These are phyloP conservation scores for Akanthomyces lecanii DNA, from an alignment of 2,329 filamentous ascomycete species.

Conservation along the genomic window DNA sequence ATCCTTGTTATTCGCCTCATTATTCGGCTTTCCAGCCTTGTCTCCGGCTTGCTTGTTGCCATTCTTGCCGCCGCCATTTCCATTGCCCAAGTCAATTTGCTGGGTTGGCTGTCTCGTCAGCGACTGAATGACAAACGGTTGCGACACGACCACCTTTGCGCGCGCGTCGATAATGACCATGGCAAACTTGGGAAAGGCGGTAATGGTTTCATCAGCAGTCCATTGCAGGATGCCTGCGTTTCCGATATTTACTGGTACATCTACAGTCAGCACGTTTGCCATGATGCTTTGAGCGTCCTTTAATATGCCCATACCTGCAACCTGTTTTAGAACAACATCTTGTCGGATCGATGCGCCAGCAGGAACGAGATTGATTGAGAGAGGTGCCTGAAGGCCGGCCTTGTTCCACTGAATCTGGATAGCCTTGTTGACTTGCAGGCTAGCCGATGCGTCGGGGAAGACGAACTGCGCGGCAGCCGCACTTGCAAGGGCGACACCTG, in stretches of 20 bases:
- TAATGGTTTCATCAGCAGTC: conserved; percentile 22
- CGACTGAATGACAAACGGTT: conserved; percentile 18
- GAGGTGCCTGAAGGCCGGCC: conserved; percentile 21
- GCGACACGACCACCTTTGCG: conserved; percentile 17
- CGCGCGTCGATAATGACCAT: conserved; percentile 23
- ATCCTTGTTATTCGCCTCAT: neutral
- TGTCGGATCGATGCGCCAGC: conserved; percentile 18
- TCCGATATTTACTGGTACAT: conserved; percentile 20
- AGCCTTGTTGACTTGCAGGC: conserved; percentile 16
- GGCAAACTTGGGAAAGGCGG: conserved; percentile 22
- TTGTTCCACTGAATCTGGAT: conserved; percentile 23
- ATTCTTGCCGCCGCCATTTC: conserved; percentile 9
- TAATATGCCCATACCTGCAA: conserved; percentile 19
- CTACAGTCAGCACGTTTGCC: neutral
- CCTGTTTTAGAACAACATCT: conserved; percentile 22
- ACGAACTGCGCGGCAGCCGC: conserved; percentile 19
- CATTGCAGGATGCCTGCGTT: conserved; percentile 23
- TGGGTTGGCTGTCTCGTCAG: conserved; percentile 7
- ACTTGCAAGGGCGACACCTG: neutral
- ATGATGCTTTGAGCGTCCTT: too few relatives aligned
- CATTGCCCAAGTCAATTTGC: conserved; percentile 5
- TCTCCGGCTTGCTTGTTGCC: conserved; percentile 4
- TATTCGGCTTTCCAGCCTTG: neutral
- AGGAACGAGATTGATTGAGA: conserved; percentile 23
- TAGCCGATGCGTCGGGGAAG: conserved; percentile 17